Conservation (phyloP, 352 stramenopile genomes). For the Globisporangium acanthophoron region DNA sequence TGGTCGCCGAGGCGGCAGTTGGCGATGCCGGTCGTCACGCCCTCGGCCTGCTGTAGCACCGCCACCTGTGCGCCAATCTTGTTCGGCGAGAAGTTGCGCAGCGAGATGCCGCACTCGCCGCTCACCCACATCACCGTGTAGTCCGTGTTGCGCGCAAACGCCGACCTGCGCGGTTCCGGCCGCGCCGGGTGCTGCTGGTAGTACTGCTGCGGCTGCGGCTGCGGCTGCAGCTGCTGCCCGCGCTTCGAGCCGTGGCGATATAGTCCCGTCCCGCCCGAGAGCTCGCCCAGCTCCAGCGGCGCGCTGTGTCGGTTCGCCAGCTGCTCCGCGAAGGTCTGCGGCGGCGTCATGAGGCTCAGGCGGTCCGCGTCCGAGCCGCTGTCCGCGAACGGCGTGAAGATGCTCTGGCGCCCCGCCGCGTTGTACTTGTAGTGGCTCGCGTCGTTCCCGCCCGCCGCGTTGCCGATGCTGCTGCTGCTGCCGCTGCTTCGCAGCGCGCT, state of each 20-base stretch:
- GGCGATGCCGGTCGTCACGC: constrained; percentile 70
- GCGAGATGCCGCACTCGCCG: constrained; percentile 78
- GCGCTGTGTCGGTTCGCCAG: constrained; percentile 13
- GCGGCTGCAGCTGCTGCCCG: constrained; percentile 21
- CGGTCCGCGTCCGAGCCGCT: constrained; percentile 7
- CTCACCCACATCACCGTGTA: constrained; percentile 82
- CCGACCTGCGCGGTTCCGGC: constrained; percentile 2
- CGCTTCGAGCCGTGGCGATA: constrained; percentile 24
- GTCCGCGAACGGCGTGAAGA: constrained; percentile 31
- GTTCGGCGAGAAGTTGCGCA: constrained; percentile 74
- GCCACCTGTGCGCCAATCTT: constrained; percentile 78
- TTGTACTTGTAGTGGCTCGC: constrained; percentile 3
- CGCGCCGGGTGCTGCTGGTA: constrained; percentile 15
- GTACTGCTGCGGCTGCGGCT: constrained; percentile 18
- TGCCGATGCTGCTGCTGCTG: constrained; percentile 3
- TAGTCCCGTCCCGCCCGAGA: constrained; percentile 9
- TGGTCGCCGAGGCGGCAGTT: constrained; percentile 74
- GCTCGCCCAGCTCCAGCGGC: constrained; percentile 8
- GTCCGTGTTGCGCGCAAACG: constrained; percentile 17
- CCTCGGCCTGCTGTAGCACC: constrained; percentile 69
- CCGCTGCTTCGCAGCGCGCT: background rate
- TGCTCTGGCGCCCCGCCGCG: constrained; percentile 15
- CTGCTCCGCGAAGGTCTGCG: constrained; percentile 1
- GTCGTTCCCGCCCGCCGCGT: background rate
- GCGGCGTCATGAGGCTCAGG: constrained; percentile 6